These are phyloP conservation scores for Botryotinia convoluta DNA, from an alignment of 2,329 filamentous ascomycete genomes.

Conservation along the genomic window DNA sequence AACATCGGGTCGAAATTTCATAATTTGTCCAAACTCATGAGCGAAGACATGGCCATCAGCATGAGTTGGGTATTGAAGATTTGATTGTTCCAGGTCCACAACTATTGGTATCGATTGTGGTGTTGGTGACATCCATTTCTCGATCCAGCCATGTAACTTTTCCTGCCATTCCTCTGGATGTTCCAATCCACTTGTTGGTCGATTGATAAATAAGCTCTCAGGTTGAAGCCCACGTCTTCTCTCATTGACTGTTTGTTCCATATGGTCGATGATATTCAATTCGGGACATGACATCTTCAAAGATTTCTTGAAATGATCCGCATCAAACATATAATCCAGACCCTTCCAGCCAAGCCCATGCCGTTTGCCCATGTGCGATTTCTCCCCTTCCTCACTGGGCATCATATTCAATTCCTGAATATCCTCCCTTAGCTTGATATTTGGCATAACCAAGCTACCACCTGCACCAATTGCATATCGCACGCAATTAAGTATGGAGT, in stretches of 20 bases:
- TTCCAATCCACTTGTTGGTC: conserved; percentile 28
- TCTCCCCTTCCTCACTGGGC: conserved; percentile 14
- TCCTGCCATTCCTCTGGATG: conserved; percentile 31
- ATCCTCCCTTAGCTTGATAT: conserved; percentile 40
- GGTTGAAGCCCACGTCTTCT: conserved; percentile 30
- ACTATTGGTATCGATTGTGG: conserved; percentile 28
- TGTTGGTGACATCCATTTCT: conserved; percentile 25
- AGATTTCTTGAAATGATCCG: conserved; percentile 31
- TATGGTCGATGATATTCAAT: conserved; percentile 30
- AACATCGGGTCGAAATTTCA: conserved; percentile 30
- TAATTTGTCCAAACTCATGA: conserved; percentile 28
- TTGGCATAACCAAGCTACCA: conserved; percentile 40
- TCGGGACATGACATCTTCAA: conserved; percentile 33
- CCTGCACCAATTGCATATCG: conserved; percentile 43
- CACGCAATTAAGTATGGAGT: conserved; percentile 44
- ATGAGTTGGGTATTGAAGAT: conserved; percentile 31
- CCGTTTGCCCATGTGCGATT: conserved; percentile 24
- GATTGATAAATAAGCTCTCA: conserved; percentile 26
- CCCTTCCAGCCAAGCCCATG: conserved; percentile 34
- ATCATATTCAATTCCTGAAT: conserved; percentile 29
- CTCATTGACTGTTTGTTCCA: conserved; percentile 25
- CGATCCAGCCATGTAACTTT: conserved; percentile 31
- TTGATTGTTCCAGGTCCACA: conserved; percentile 31
- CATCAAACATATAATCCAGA: conserved; percentile 36
- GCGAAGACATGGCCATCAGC: conserved; percentile 29